A percentile compares a stretch with the other conserved stretches of the same genome.
phyloP scores from a whole-genome alignment of 495 filamentous ascomycete genomes.

The Aspergillus heteromorphus region DNA sequence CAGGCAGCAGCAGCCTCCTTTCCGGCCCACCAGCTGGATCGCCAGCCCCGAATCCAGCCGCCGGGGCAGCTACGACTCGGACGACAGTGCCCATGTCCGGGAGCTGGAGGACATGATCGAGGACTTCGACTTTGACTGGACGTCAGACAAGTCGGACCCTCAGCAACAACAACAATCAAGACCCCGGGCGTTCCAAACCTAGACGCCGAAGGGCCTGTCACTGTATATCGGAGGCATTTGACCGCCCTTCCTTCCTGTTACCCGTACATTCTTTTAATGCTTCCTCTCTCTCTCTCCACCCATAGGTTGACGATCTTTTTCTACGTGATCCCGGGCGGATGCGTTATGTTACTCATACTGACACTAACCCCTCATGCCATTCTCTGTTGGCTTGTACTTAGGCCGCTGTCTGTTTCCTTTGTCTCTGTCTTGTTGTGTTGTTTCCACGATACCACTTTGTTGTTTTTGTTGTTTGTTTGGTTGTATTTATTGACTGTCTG shows the following conservation, averaged over 20 bases:
- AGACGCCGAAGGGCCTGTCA: too few relatives aligned
- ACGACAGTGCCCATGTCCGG: slow-evolving; percentile 21
- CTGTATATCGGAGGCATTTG: too few relatives aligned
- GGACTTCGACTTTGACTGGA: slow-evolving; percentile 34
- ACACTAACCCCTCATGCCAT: slow-evolving; percentile 4
- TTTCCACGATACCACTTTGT: slow-evolving; percentile 30
- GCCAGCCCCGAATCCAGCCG: slow-evolving; percentile 14
- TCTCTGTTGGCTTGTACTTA: slow-evolving; percentile 1
- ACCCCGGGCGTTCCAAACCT: background rate
- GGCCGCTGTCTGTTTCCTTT: background rate
- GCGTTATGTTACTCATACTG: background rate
- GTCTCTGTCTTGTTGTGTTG: slow-evolving; percentile 2
- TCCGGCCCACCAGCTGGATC: slow-evolving; percentile 34
- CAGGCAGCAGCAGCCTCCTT: background rate
- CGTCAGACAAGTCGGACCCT: slow-evolving; percentile 30
- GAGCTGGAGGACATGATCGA: slow-evolving; percentile 38
- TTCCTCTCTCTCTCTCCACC: too few relatives aligned
- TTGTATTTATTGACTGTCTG: background rate
- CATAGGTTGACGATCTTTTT: background rate
- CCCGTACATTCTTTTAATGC: background rate
- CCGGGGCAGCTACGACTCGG: slow-evolving; percentile 12
- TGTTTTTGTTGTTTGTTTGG: too few relatives aligned
- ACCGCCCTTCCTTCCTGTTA: background rate
- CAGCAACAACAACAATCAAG: too few relatives aligned
- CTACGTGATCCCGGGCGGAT: background rate